A percentile compares a stretch with the other conserved stretches of the same genome.
Conservation (phyloP, 371 early-diverging fungal species). For the Mucor lusitanicus region DNA sequence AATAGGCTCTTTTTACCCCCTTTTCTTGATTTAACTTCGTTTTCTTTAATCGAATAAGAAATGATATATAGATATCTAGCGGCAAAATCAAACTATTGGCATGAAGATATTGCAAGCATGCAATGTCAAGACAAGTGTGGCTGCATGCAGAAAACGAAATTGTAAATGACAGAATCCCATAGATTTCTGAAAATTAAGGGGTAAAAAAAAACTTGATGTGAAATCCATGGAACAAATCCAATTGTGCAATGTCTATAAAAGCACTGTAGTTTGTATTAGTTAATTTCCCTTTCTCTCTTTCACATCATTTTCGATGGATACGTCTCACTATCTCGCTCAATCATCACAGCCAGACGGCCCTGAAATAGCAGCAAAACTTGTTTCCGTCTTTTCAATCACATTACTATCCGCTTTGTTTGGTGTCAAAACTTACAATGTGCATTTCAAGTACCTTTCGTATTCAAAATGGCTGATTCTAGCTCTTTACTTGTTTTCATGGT, state of each 20-base stretch:
- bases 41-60: too few species aligned
- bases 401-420: slow-evolving; percentile 23
- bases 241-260: not conserved
- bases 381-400: slow-evolving; percentile 22
- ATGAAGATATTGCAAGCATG: too few species aligned
- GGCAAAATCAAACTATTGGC: too few species aligned
- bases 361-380: slow-evolving; percentile 23
- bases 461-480: slow-evolving; percentile 22
- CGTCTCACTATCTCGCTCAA: not conserved
- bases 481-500: slow-evolving; percentile 26
- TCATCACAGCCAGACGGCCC: slow-evolving; percentile 21
- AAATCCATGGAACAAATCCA: not conserved
- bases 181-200: too few species aligned
- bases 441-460: slow-evolving; percentile 25
- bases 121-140: too few species aligned
- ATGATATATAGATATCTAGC: too few species aligned
- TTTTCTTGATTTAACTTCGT: not conserved
- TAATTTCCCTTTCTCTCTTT: not conserved
- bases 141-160: too few species aligned
- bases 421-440: slow-evolving; percentile 24
- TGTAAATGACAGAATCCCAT: too few species aligned
- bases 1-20: not conserved
- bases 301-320: not conserved
- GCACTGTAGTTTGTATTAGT: not conserved
- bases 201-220: too few species aligned